Evolutionary conservation across 148 eudicot genomes (phyloP).

Genomic region (Camellia granthamiana): DNA sequence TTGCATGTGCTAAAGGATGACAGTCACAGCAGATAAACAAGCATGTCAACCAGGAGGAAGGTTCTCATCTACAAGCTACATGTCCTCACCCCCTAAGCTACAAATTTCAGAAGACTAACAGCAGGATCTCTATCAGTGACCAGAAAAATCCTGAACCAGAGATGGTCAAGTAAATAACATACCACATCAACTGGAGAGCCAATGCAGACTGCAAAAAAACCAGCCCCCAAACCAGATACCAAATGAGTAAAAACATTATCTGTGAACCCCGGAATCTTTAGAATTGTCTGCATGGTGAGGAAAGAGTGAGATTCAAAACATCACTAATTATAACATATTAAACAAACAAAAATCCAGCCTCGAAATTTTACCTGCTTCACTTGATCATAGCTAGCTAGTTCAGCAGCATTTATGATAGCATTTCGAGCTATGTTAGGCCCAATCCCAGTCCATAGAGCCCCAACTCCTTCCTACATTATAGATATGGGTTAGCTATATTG

Average conservation of each 20-base stretch:
- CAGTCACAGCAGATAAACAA: not conserved
- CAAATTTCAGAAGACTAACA: not conserved
- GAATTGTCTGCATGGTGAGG: conserved; percentile 58
- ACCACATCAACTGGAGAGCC: conserved; percentile 99
- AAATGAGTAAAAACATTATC: conserved; percentile 89
- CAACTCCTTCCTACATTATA: conserved; percentile 73
- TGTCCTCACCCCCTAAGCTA: conserved; percentile 12
- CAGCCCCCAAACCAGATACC: conserved; percentile 91
- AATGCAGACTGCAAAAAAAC: conserved; percentile 93
- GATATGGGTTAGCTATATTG: conserved; percentile 12
- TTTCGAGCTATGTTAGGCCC: conserved; percentile 97
- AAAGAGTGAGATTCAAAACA: conserved; percentile 13
- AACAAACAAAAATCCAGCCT: not conserved
- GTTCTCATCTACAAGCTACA: not conserved
- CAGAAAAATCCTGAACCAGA: conserved; percentile 9
- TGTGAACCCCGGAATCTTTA: conserved; percentile 90
- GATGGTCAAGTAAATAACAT: conserved; percentile 11
- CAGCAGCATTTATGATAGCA: conserved; percentile 99
- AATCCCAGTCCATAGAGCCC: conserved; percentile 92
- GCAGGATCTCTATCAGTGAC: not conserved
- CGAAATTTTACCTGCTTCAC: conserved; percentile 68
- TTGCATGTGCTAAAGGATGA: not conserved
- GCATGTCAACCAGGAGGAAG: not conserved
- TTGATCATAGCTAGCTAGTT: conserved; percentile 98
- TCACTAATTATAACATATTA: not conserved